These are phyloP conservation scores for Irpex sp. DNA, from an alignment of 1,284 basidiomycete genomes.

Conservation along the genomic window DNA sequence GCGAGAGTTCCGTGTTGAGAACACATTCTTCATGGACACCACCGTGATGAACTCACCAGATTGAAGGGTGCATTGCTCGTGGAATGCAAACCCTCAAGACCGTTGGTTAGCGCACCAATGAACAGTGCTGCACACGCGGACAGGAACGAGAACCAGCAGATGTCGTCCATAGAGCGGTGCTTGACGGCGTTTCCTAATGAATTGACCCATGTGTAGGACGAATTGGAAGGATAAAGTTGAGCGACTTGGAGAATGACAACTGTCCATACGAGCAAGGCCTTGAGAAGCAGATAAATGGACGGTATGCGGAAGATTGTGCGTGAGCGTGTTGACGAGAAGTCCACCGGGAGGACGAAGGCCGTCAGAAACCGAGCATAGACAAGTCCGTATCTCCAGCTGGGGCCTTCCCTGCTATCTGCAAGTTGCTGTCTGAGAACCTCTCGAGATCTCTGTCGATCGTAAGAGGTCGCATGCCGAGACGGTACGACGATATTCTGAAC, in stretches of 20 bases:
- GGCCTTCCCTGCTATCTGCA: background rate
- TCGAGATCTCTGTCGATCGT: constrained; percentile 22
- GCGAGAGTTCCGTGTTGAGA: background rate
- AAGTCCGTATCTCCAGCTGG: constrained; percentile 23
- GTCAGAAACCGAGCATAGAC: constrained; percentile 31
- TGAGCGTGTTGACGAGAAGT: constrained; percentile 56
- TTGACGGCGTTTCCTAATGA: constrained; percentile 43
- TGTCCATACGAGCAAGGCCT: constrained; percentile 52
- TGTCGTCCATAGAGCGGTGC: constrained; percentile 49
- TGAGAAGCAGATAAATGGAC: constrained; percentile 55
- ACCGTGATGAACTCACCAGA: constrained; percentile 41
- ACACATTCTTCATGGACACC: background rate
- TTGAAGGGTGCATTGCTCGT: constrained; percentile 60
- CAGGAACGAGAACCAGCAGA: constrained; percentile 72
- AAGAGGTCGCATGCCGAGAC: constrained; percentile 40
- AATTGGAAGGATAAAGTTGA: constrained; percentile 31
- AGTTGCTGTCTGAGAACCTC: constrained; percentile 4
- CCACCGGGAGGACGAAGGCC: constrained; percentile 42
- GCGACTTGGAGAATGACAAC: constrained; percentile 56
- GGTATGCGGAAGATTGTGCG: constrained; percentile 58
- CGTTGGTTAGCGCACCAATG: constrained; percentile 60
- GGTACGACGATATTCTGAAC: constrained; percentile 76
- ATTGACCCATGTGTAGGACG: constrained; percentile 23
- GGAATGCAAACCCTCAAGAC: constrained; percentile 56
- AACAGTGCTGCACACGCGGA: constrained; percentile 61